Conservation (phyloP, 1,139 yeast genomes). For the Geotrichum aggregatum region DNA sequence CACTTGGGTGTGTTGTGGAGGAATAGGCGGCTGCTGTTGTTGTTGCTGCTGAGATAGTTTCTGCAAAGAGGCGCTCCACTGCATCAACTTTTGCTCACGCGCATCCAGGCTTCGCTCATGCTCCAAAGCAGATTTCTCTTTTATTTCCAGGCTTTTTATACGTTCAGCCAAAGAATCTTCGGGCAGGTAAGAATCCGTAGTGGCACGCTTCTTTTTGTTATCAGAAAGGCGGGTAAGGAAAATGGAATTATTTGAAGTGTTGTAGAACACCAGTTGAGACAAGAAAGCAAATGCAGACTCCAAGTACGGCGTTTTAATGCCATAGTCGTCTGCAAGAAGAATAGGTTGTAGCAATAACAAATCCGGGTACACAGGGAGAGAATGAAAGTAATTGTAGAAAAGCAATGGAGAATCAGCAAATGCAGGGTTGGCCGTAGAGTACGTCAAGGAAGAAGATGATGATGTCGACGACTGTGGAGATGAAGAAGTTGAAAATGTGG, state of each 20-base stretch:
- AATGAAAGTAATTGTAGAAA: slow-evolving; percentile 59
- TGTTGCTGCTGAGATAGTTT: slow-evolving; percentile 3
- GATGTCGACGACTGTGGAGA: slow-evolving; percentile 22
- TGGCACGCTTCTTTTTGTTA: neutral
- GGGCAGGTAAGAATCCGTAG: neutral
- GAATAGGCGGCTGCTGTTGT: slow-evolving; percentile 1
- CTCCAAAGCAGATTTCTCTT: slow-evolving; percentile 16
- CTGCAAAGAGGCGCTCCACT: slow-evolving; percentile 11
- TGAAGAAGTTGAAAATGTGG: slow-evolving; percentile 5
- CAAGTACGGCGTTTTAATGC: slow-evolving; percentile 81
- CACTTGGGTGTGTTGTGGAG: slow-evolving; percentile 5
- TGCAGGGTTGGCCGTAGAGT: slow-evolving; percentile 13
- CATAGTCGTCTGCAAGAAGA: slow-evolving; percentile 76
- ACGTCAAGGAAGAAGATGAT: slow-evolving; percentile 20
- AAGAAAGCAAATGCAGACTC: slow-evolving; percentile 69
- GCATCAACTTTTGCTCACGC: slow-evolving; percentile 17
- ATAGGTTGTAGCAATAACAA: slow-evolving; percentile 78
- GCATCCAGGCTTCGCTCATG: slow-evolving; percentile 6
- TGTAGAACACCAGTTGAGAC: slow-evolving; percentile 19
- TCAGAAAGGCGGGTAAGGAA: slow-evolving; percentile 7
- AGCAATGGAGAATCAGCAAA: slow-evolving; percentile 49
- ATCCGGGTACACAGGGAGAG: slow-evolving; percentile 59
- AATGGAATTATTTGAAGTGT: slow-evolving; percentile 11
- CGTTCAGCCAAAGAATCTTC: slow-evolving; percentile 4
- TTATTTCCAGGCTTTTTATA: slow-evolving; percentile 6